A percentile compares a stretch with the other conserved stretches of the same genome.
Conservation (phyloP, 768 basidiomycete species). For the Hypsizygus marmoreus region DNA sequence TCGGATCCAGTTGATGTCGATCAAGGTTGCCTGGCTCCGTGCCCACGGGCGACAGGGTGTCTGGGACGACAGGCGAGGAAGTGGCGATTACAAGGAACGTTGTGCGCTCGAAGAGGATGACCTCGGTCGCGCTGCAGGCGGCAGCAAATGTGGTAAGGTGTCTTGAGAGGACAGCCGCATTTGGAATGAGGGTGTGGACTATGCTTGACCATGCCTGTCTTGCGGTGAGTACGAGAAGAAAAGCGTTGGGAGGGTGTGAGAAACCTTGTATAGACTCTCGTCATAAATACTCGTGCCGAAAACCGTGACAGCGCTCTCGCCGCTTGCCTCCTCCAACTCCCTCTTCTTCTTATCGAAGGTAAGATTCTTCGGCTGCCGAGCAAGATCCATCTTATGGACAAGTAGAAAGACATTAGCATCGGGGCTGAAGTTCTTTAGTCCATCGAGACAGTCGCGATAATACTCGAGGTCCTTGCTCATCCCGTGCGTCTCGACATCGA, state of each 20-base stretch:
- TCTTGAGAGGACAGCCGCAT: constrained; percentile 83
- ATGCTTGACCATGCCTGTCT: constrained; percentile 95
- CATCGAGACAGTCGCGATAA: constrained; percentile 88
- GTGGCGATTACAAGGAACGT: constrained; percentile 98
- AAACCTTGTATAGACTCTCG: constrained; percentile 92
- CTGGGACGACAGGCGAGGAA: constrained; percentile 47
- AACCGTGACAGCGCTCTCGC: constrained; percentile 61
- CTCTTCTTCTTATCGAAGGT: constrained; percentile 71
- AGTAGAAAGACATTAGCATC: constrained; percentile 87
- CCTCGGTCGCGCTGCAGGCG: constrained; percentile 89
- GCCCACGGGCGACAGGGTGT: constrained; percentile 22
- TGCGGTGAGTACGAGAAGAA: constrained; percentile 1
- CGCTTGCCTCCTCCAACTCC: constrained; percentile 73
- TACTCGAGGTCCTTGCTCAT: constrained; percentile 87
- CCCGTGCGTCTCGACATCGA: constrained; percentile 89
- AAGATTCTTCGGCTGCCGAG: constrained; percentile 58
- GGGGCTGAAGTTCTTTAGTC: constrained; percentile 74
- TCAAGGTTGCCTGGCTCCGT: constrained; percentile 29
- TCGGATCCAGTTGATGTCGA: constrained; percentile 56
- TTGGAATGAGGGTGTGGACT: constrained; percentile 95
- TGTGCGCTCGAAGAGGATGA: constrained; percentile 94
- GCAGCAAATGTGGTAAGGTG: constrained; percentile 87
- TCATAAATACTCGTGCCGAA: constrained; percentile 97
- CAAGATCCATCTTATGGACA: constrained; percentile 98
- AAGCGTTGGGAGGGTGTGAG: constrained; percentile 7